These are phyloP conservation scores for Sophora flavescens DNA, from an alignment of 306 rosid genomes.

Conservation along the genomic window DNA sequence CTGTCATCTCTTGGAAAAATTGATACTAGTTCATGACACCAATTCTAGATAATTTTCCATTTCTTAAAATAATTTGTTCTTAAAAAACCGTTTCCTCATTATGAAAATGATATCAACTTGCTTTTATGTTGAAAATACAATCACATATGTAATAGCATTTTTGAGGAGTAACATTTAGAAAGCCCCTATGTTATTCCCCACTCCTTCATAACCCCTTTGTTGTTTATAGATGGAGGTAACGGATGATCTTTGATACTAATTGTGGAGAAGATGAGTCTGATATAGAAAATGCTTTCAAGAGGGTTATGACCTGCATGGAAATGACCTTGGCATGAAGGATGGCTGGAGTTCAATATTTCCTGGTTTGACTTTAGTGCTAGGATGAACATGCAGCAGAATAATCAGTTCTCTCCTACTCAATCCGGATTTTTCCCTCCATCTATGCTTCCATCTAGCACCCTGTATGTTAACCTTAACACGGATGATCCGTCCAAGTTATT, in stretches of 20 bases:
- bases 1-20: too few species aligned
- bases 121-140: too few species aligned
- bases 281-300: slow-evolving; percentile 85
- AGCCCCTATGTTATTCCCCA: too few species aligned
- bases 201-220: too few species aligned
- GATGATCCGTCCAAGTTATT: slow-evolving; percentile 90
- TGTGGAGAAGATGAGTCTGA: slow-evolving; percentile 90
- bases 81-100: too few species aligned
- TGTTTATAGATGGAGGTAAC: too few species aligned
- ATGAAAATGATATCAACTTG: too few species aligned
- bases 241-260: slow-evolving; percentile 20
- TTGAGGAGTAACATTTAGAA: too few species aligned
- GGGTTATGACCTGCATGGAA: slow-evolving; percentile 95
- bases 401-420: slow-evolving; percentile 78
- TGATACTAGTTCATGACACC: too few species aligned
- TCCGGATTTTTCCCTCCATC: slow-evolving; percentile 82
- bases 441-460: slow-evolving; percentile 68
- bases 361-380: slow-evolving; percentile 88
- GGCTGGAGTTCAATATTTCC: slow-evolving; percentile 77
- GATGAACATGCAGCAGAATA: slow-evolving; percentile 97
- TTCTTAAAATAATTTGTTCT: too few species aligned
- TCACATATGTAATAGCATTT: too few species aligned
- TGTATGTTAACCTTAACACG: slow-evolving; percentile 61
- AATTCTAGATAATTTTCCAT: too few species aligned
- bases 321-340: slow-evolving; percentile 89